A percentile compares a stretch with the other conserved stretches of the same genome.
Evolutionary conservation across 805 yeast genomes (phyloP).

Genomic region (Monosporozyma solicola): DNA sequence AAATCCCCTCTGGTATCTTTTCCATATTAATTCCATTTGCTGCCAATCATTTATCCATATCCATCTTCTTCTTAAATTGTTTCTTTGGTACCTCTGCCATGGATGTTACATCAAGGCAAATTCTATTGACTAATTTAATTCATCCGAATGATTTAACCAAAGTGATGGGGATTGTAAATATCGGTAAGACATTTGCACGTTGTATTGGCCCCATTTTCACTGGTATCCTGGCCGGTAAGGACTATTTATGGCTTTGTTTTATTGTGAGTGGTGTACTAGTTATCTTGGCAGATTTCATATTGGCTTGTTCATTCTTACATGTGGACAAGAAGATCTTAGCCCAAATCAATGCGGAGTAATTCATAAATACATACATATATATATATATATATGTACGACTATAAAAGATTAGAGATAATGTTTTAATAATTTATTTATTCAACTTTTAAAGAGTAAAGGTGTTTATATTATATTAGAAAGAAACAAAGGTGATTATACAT

Average conservation of each 20-base stretch:
- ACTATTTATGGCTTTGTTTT: slow-evolving; percentile 41
- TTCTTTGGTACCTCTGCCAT: slow-evolving; percentile 63
- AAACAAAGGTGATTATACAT: slow-evolving; percentile 4
- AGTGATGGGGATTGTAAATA: slow-evolving; percentile 79
- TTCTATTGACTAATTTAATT: slow-evolving; percentile 61
- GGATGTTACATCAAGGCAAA: slow-evolving; percentile 91
- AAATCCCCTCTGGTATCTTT: slow-evolving; percentile 67
- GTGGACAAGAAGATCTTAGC: slow-evolving; percentile 25
- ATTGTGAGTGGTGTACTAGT: slow-evolving; percentile 44
- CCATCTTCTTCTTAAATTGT: slow-evolving; percentile 43
- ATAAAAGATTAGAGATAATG: neutral
- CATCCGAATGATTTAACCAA: slow-evolving; percentile 55
- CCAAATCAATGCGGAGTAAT: slow-evolving; percentile 10
- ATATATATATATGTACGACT: neutral
- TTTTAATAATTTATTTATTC: neutral
- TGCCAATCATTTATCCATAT: slow-evolving; percentile 30
- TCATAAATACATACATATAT: neutral
- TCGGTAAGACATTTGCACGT: slow-evolving; percentile 78
- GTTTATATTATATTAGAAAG: slow-evolving; percentile 3
- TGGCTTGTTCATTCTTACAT: slow-evolving; percentile 27
- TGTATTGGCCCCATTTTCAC: slow-evolving; percentile 75
- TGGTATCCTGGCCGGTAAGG: slow-evolving; percentile 56
- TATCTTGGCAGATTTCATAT: slow-evolving; percentile 29
- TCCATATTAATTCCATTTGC: slow-evolving; percentile 45
- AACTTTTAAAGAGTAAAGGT: neutral